Conservation (phyloP, 1,139 yeast species). For the Yamadazyma siamensis region DNA sequence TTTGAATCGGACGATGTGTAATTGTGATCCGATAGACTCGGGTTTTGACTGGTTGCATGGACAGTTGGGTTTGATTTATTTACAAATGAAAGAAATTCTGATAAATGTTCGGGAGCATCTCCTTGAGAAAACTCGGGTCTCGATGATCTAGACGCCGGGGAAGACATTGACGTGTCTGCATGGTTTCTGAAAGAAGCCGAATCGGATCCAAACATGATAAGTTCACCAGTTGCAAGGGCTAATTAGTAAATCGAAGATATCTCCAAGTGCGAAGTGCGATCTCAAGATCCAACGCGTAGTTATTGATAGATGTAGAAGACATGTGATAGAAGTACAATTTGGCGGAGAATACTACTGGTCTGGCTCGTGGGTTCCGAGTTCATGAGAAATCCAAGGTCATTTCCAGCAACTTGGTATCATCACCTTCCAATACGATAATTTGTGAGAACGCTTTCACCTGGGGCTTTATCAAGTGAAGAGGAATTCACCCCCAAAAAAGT, state of each 20-base stretch:
- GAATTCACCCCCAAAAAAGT: background rate
- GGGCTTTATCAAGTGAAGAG: background rate
- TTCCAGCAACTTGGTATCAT: background rate
- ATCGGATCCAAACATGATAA: too few relatives aligned
- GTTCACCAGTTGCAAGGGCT: too few relatives aligned
- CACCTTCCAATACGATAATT: background rate
- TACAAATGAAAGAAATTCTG: constrained; percentile 53
- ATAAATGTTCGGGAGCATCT: constrained; percentile 45
- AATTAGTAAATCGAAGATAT: too few relatives aligned
- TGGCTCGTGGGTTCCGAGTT: too few relatives aligned
- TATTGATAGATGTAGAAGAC: too few relatives aligned
- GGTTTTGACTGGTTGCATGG: constrained; percentile 13
- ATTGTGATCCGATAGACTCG: constrained; percentile 8
- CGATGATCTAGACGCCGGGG: background rate
- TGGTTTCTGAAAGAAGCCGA: too few relatives aligned
- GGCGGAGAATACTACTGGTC: too few relatives aligned
- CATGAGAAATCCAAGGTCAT: too few relatives aligned
- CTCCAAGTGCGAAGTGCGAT: too few relatives aligned
- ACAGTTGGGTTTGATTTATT: constrained; percentile 21
- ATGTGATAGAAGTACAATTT: too few relatives aligned
- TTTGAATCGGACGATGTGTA: constrained; percentile 6
- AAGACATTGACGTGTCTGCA: too few relatives aligned
- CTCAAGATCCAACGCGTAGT: too few relatives aligned
- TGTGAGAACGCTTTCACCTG: background rate
- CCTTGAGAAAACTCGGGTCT: background rate